A percentile compares a stretch with the other conserved stretches of the same genome.
These are phyloP conservation scores for Talaromyces proteolyticus DNA, from an alignment of 495 filamentous ascomycete genomes.

Conservation along the genomic window DNA sequence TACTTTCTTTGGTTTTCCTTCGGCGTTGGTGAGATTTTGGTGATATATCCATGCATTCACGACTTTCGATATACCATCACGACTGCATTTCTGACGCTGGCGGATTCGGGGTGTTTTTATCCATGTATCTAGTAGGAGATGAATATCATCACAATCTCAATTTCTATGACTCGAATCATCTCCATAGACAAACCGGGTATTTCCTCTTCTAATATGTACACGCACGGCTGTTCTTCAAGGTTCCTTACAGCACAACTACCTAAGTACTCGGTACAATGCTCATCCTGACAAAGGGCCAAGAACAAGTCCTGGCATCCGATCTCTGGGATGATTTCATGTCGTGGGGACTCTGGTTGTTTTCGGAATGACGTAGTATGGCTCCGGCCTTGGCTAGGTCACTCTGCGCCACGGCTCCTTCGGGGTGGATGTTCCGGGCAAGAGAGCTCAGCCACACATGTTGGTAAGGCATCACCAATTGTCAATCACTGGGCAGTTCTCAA, in stretches of 20 bases:
- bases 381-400: not conserved
- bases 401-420: constrained; percentile 6
- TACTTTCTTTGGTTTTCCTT: no score
- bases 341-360: no score
- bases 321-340: no score
- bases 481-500: no score
- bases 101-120: not conserved
- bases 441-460: not conserved
- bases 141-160: no score
- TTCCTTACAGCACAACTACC: no score
- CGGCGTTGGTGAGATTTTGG: not conserved
- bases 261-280: no score
- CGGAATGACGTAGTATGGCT: not conserved
- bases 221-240: no score
- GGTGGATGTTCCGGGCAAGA: constrained; percentile 5
- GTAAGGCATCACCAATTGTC: not conserved
- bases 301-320: no score
- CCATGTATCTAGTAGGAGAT: not conserved
- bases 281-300: no score
- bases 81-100: not conserved
- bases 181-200: not conserved
- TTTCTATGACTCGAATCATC: no score
- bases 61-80: not conserved
- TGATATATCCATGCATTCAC: not conserved
- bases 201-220: no score